Evolutionary conservation across 208 protist genomes (phyloP), one percentile per base, ranked within the genome.

Genomic region (Trypanosoma platydactyli): DNA sequence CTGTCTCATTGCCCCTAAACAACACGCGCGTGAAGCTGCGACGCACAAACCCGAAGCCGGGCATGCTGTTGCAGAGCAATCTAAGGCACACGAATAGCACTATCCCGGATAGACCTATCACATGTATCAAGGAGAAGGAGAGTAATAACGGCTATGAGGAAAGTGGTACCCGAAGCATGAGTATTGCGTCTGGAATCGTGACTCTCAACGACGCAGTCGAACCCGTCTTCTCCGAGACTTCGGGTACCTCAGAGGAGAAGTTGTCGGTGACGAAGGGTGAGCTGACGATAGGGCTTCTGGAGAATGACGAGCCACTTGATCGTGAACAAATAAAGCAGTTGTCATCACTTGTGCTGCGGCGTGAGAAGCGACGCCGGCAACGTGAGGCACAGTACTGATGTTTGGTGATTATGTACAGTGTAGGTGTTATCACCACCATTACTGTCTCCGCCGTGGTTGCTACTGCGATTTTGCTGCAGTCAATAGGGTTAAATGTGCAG

Each of bases 321-420:
- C 79, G 84, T 12, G 81, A 81, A 9, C 81, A 91, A 58, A 79
- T 91, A 35, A 91, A 91, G 72, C 54, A 64, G 27, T 79, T 91
- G 69, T 81, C 84, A 1, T 73, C 69, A 25, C 33, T 71, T 24
- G 71, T 91, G 1, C 38, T 80, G 27, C 46, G 57, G 13, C 75
- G 81, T 0, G 76, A 85, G 52, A 50, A 46, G n/a, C 45, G 71
- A 18, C 73, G 77, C 11, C 16, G 59, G 35, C 70, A 77, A 54
- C 64, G 71, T 25, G 77, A 82, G 30, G 50, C 64, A 42, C 48
- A 52, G 20, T 33, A 58, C 33, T 33, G 61, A 30, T 53, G 5
- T 38, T 38, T 38, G 9, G 9, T 9, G 33, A 38, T 38, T 50
- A 57, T 29, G 48, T 40, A 20, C 15, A 51, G 5, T 33, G 51